A percentile compares a stretch with the other conserved stretches of the same genome.
Conservation (phyloP, 2,329 filamentous ascomycete genomes). For the Neopestalotiopsis sp. region DNA sequence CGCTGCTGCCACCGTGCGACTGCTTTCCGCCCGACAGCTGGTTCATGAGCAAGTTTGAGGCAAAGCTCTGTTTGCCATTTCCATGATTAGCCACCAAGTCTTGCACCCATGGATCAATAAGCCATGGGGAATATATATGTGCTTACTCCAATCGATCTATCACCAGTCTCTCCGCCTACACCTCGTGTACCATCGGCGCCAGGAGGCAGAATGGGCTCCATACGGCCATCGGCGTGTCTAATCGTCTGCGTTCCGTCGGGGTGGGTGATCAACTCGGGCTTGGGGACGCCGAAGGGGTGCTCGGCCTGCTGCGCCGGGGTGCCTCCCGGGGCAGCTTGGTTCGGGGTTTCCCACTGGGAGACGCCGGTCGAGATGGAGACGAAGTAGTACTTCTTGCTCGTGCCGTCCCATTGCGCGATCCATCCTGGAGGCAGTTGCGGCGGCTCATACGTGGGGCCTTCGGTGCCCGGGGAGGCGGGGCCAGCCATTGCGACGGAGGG, state of each 20-base stretch:
- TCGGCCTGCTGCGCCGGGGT: constrained; percentile 61
- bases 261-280: constrained; percentile 63
- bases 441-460: constrained; percentile 63
- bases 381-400: constrained; percentile 71
- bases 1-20: constrained; percentile 21
- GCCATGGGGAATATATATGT: background rate
- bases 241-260: constrained; percentile 67
- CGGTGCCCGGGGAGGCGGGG: constrained; percentile 62
- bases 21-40: constrained; percentile 50
- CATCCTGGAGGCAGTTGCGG: constrained; percentile 68
- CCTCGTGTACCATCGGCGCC: constrained; percentile 53
- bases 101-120: background rate
- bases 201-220: constrained; percentile 62
- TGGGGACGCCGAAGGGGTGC: constrained; percentile 67
- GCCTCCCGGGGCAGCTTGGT: constrained; percentile 65
- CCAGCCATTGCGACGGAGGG: constrained; percentile 53
- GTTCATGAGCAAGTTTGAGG: constrained; percentile 61
- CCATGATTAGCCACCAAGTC: constrained; percentile 26
- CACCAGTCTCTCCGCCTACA: constrained; percentile 57
- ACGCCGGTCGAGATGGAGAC: constrained; percentile 75
- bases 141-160: constrained; percentile 71
- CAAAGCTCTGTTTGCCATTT: constrained; percentile 54
- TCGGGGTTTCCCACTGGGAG: constrained; percentile 78
- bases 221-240: constrained; percentile 63
- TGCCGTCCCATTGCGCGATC: constrained; percentile 73